Conservation (phyloP, 2,329 filamentous ascomycete genomes). For the Seiridium unicorne region DNA sequence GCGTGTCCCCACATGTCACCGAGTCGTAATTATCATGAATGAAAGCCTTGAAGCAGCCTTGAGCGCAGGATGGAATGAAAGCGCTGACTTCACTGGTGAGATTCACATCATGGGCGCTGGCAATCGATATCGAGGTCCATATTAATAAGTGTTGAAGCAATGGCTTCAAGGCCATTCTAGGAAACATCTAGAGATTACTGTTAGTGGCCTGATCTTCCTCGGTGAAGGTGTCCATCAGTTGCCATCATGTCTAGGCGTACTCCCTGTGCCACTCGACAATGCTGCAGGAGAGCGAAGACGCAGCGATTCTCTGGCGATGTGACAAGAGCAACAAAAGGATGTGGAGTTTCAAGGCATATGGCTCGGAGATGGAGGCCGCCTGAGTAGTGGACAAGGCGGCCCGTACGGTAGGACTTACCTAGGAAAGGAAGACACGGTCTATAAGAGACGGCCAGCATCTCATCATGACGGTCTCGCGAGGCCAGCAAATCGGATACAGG, state of each 20-base stretch:
- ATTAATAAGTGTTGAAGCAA: conserved; percentile 22
- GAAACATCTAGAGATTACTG: conserved; percentile 21
- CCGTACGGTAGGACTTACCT: conserved; percentile 23
- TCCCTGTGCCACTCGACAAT: not conserved
- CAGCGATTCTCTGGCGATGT: too few relatives aligned
- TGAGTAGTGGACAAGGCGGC: not conserved
- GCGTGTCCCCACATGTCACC: conserved; percentile 44
- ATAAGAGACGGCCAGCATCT: conserved; percentile 31
- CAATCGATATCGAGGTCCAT: conserved; percentile 24
- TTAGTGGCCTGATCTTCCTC: conserved; percentile 18
- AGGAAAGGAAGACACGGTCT: conserved; percentile 24
- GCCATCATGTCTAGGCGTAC: not conserved
- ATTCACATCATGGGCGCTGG: conserved; percentile 15
- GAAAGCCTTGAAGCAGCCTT: conserved; percentile 60
- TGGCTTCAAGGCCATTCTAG: conserved; percentile 30
- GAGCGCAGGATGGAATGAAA: conserved; percentile 26
- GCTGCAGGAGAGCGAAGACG: too few relatives aligned
- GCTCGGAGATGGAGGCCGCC: not conserved
- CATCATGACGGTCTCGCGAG: conserved; percentile 26
- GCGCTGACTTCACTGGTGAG: conserved; percentile 23
- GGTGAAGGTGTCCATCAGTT: conserved; percentile 12
- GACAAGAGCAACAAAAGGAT: too few relatives aligned
- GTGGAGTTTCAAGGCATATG: too few relatives aligned
- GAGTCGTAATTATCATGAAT: conserved; percentile 57
- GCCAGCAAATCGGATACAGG: conserved; percentile 23